A percentile compares a stretch with the other conserved stretches of the same genome.
These are phyloP conservation scores for Ilex paraguariensis DNA, from an alignment of 305 asterid genomes.

Conservation along the genomic window DNA sequence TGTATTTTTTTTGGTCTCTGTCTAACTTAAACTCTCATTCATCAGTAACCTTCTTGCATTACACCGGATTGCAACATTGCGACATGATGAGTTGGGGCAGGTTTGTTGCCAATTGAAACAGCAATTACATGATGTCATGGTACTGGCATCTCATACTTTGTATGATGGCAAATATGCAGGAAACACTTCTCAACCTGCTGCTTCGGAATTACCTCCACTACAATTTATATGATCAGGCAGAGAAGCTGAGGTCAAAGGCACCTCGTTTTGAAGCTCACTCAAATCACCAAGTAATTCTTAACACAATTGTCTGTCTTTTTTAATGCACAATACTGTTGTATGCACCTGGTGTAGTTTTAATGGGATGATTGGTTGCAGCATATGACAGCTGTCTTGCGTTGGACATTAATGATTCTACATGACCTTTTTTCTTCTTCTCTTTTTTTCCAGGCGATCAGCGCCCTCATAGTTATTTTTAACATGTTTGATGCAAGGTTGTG, in stretches of 20 bases:
- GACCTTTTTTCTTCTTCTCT: too few relatives aligned
- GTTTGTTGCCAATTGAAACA: constrained; percentile 30
- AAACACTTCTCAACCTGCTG: constrained; percentile 84
- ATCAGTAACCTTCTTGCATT: constrained; percentile 81
- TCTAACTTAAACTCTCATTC: constrained; percentile 14
- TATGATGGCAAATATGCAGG: constrained; percentile 38
- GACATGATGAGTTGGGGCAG: constrained; percentile 98
- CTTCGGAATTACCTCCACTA: constrained; percentile 89
- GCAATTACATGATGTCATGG: constrained; percentile 14
- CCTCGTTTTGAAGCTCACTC: constrained; percentile 99
- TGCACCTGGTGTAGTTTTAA: too few relatives aligned
- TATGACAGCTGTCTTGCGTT: too few relatives aligned
- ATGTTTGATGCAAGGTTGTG: too few relatives aligned
- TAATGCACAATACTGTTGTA: not conserved
- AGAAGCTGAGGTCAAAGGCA: constrained; percentile 94
- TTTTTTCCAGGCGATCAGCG: too few relatives aligned
- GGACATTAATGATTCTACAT: too few relatives aligned
- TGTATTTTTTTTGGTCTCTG: not conserved
- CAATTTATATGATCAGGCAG: constrained; percentile 92
- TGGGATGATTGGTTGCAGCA: too few relatives aligned
- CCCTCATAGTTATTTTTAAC: too few relatives aligned
- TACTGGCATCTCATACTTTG: constrained; percentile 11
- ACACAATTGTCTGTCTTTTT: constrained; percentile 12
- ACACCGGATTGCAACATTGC: constrained; percentile 93
- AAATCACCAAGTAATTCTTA: constrained; percentile 72